Percentiles rank a stretch among this genome's conserved stretches.
phyloP scores from a whole-genome alignment of 208 protist genomes.

The Trypanosoma lewisi region DNA sequence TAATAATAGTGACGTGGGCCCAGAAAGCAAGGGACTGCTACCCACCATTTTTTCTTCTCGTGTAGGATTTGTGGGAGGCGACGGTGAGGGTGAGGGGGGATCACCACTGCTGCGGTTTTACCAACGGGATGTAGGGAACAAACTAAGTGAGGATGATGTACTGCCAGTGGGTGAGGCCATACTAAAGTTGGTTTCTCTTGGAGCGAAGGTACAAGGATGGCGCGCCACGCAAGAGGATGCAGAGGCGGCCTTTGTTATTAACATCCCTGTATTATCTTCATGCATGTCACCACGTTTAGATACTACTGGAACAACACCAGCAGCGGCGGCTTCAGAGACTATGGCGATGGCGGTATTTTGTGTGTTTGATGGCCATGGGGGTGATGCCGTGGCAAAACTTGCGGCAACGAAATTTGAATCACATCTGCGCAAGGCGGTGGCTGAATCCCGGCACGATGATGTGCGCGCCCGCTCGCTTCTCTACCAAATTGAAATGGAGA shows the following conservation, averaged over 20 bases:
- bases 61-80: no score
- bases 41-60: no score
- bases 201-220: slow-evolving; percentile 76
- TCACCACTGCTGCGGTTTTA: slow-evolving; percentile 26
- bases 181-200: slow-evolving; percentile 41
- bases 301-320: slow-evolving; percentile 6
- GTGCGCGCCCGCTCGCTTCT: slow-evolving; percentile 44
- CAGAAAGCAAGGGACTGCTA: no score
- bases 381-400: slow-evolving; percentile 71
- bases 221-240: slow-evolving; percentile 79
- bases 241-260: slow-evolving; percentile 59
- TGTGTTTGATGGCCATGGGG: slow-evolving; percentile 85
- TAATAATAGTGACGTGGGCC: no score
- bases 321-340: slow-evolving; percentile 12
- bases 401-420: slow-evolving; percentile 59
- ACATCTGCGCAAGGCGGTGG: slow-evolving; percentile 54
- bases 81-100: slow-evolving; percentile 3
- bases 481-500: slow-evolving; percentile 52
- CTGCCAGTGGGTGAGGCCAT: slow-evolving; percentile 51
- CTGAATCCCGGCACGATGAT: slow-evolving; percentile 13
- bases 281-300: slow-evolving; percentile 5
- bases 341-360: slow-evolving; percentile 78
- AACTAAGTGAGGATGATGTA: slow-evolving; percentile 15
- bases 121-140: slow-evolving; percentile 21
- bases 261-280: slow-evolving; percentile 43